Percentiles rank a stretch among this genome's conserved stretches.
phyloP scores from a whole-genome alignment of 345 rosid genomes.

The Garcia nutans region DNA sequence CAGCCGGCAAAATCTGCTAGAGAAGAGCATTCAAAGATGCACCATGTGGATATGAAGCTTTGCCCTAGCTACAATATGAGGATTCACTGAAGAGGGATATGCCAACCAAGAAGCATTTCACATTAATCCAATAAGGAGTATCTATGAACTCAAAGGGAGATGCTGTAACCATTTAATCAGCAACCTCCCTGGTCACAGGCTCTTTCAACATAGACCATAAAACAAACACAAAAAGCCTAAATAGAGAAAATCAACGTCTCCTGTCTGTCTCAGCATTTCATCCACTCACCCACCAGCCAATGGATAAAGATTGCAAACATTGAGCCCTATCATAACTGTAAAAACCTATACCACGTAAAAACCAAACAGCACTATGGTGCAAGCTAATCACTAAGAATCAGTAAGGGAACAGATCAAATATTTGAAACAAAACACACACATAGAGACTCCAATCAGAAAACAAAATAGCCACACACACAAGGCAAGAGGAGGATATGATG shows the following conservation, averaged over 20 bases:
- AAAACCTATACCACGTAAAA: neutral
- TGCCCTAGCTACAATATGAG: neutral
- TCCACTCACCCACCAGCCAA: neutral
- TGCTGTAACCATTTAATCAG: neutral
- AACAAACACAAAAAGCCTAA: neutral
- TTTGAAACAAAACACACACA: neutral
- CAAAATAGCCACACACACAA: neutral
- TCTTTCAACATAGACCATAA: neutral
- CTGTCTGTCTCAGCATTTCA: neutral
- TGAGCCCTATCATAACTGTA: neutral
- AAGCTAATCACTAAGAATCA: neutral
- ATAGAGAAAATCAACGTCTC: neutral
- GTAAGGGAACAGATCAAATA: neutral
- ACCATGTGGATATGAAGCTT: neutral
- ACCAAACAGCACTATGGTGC: neutral
- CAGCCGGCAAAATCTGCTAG: neutral
- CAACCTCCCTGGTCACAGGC: neutral
- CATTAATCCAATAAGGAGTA: neutral
- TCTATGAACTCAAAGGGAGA: neutral
- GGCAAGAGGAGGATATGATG: neutral
- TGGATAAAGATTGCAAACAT: neutral
- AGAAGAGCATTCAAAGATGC: neutral
- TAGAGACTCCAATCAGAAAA: neutral
- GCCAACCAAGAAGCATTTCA: neutral
- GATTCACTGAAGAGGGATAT: neutral